phyloP scores from a whole-genome alignment of 2,329 filamentous ascomycete species.

The Cephalotrichum gorgonifer region DNA sequence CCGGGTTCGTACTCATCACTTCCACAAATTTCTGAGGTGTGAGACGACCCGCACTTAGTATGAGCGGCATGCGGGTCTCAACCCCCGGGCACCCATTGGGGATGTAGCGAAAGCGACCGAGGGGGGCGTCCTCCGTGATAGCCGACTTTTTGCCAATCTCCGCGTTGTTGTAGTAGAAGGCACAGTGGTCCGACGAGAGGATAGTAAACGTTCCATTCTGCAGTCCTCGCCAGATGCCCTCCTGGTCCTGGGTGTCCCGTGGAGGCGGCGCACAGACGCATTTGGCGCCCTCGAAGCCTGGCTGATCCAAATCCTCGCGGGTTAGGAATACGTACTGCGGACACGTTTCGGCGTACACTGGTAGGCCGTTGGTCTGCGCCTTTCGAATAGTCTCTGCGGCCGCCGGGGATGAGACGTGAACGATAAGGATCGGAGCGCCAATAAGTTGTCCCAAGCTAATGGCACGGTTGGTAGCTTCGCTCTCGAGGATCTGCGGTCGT shows the following conservation, averaged over 20 bases:
- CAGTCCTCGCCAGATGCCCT: slow-evolving; percentile 39
- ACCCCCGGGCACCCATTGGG: slow-evolving; percentile 49
- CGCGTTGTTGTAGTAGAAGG: slow-evolving; percentile 36
- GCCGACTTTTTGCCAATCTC: slow-evolving; percentile 34
- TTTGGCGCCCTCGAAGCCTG: slow-evolving; percentile 44
- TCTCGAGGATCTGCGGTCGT: slow-evolving; percentile 37
- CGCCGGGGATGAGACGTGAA: slow-evolving; percentile 37
- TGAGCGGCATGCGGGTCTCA: slow-evolving; percentile 42
- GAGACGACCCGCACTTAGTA: slow-evolving; percentile 28
- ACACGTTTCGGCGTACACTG: slow-evolving; percentile 44
- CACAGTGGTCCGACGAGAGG: slow-evolving; percentile 35
- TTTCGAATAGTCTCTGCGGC: slow-evolving; percentile 33
- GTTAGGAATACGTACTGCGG: slow-evolving; percentile 46
- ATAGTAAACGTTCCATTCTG: slow-evolving; percentile 41
- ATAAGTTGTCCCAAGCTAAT: slow-evolving; percentile 39
- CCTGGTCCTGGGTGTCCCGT: slow-evolving; percentile 32
- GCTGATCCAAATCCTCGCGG: slow-evolving; percentile 34
- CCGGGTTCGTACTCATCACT: slow-evolving; percentile 41
- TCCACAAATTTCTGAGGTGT: slow-evolving; percentile 40
- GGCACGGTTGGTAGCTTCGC: slow-evolving; percentile 41
- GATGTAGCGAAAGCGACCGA: slow-evolving; percentile 41
- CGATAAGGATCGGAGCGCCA: slow-evolving; percentile 39
- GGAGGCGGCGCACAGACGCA: slow-evolving; percentile 44
- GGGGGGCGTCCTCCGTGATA: slow-evolving; percentile 26
- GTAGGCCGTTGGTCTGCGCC: slow-evolving; percentile 35